A percentile compares a stretch with the other conserved stretches of the same genome.
These are phyloP conservation scores for Abelmoschus esculentus DNA, from an alignment of 345 rosid species.

Conservation along the genomic window DNA sequence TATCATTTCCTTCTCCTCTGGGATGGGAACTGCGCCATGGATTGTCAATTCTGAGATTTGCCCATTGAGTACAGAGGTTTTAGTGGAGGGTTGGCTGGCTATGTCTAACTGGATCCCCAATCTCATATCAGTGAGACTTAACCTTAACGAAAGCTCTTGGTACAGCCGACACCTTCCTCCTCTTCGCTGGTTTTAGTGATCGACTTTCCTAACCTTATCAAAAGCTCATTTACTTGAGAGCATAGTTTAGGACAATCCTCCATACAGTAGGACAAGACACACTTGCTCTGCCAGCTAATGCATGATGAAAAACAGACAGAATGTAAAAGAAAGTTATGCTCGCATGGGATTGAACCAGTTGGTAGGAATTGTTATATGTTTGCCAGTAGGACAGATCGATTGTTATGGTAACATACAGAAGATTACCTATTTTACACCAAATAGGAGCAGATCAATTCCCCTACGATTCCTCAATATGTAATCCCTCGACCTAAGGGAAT, in stretches of 20 bases:
- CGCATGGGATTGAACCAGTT: neutral
- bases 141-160: conserved; percentile 49
- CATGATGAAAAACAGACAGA: too few species aligned
- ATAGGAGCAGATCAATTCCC: conserved; percentile 14
- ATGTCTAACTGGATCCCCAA: conserved; percentile 72
- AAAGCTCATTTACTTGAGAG: neutral
- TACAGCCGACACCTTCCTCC: conserved; percentile 51
- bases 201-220: conserved; percentile 32
- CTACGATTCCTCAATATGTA: conserved; percentile 10
- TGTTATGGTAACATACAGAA: neutral
- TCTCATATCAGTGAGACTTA: conserved; percentile 51
- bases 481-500: neutral
- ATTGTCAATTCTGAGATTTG: conserved; percentile 84
- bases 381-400: conserved; percentile 11
- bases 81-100: conserved; percentile 72
- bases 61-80: conserved; percentile 68
- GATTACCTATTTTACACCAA: conserved; percentile 24
- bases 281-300: neutral
- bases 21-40: conserved; percentile 87
- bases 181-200: conserved; percentile 46
- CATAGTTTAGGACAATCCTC: neutral
- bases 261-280: conserved; percentile 13
- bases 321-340: neutral
- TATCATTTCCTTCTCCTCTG: conserved; percentile 70
- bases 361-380: neutral